Conservation (phyloP, 1,139 yeast species). For the Blastobotrys serpentis region DNA sequence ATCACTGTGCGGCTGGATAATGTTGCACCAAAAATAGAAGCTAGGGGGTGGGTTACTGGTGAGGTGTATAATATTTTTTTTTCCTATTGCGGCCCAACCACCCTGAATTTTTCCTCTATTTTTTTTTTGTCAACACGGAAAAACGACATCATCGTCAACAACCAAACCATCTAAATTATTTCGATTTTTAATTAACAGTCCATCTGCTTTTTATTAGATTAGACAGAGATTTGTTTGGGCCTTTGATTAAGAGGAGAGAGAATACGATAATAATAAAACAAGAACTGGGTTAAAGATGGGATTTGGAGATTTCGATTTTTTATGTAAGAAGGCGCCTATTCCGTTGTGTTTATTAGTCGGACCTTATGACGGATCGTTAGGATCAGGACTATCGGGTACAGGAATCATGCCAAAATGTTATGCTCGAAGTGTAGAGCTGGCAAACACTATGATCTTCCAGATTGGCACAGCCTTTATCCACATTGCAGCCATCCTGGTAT, state of each 20-base stretch:
- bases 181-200: no score
- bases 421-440: conserved; percentile 79
- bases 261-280: background rate
- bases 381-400: conserved; percentile 27
- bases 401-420: conserved; percentile 80
- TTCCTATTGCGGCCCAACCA: conserved; percentile 2
- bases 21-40: background rate
- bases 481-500: conserved; percentile 64
- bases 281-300: conserved; percentile 35
- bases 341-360: conserved; percentile 76
- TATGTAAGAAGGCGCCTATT: conserved; percentile 68
- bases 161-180: background rate
- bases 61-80: background rate
- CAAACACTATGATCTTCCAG: conserved; percentile 88
- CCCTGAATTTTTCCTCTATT: background rate
- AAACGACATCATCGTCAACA: background rate
- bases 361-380: conserved; percentile 33
- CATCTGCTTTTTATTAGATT: no score
- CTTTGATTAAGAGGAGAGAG: no score
- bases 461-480: conserved; percentile 88
- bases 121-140: background rate
- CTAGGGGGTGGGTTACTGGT: background rate
- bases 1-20: no score
- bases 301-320: conserved; percentile 67
- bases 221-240: no score